A percentile compares a stretch with the other conserved stretches of the same genome.
Evolutionary conservation across 1,284 basidiomycete genomes (phyloP).

Genomic region (Cutaneotrichosporon curvatum): DNA sequence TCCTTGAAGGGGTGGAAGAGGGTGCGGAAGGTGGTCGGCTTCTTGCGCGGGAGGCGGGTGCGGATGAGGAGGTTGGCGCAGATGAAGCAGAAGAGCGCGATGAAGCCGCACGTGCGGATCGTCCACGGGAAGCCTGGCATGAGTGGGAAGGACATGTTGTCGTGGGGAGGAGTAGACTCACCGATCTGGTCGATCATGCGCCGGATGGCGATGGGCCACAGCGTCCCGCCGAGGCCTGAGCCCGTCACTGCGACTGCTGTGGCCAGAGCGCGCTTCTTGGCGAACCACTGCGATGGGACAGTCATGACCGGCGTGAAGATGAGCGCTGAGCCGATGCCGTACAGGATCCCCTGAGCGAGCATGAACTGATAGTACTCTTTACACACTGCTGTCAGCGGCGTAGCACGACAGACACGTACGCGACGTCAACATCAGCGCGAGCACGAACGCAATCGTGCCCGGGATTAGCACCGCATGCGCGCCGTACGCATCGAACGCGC

Average conservation of each 20-base stretch:
- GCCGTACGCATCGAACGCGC: conserved; percentile 22
- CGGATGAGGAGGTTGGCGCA: conserved; percentile 17
- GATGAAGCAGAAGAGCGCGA: conserved; percentile 21
- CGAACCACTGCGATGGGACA: conserved; percentile 53
- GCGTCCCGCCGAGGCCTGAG: conserved; percentile 40
- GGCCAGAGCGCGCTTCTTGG: conserved; percentile 23
- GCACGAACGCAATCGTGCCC: conserved; percentile 50
- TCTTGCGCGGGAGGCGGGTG: conserved; percentile 18
- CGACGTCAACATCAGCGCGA: conserved; percentile 21
- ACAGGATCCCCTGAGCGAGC: conserved; percentile 22
- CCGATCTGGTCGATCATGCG: conserved; percentile 7
- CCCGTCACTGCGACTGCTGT: conserved; percentile 31
- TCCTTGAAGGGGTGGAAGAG: conserved; percentile 20
- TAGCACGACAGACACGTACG: background rate
- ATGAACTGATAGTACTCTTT: conserved; percentile 54
- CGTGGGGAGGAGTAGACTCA: background rate
- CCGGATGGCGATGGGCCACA: conserved; percentile 11
- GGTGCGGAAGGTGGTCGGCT: conserved; percentile 17
- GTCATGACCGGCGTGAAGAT: conserved; percentile 51
- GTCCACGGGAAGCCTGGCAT: conserved; percentile 20
- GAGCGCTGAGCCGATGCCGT: conserved; percentile 40
- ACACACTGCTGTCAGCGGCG: conserved; percentile 42
- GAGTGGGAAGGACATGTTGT: background rate
- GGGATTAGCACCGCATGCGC: conserved; percentile 46
- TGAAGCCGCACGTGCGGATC: conserved; percentile 26